A percentile compares a stretch with the other conserved stretches of the same genome.
Evolutionary conservation across 768 basidiomycete species (phyloP).

Genomic region (Favolaschia claudopus): DNA sequence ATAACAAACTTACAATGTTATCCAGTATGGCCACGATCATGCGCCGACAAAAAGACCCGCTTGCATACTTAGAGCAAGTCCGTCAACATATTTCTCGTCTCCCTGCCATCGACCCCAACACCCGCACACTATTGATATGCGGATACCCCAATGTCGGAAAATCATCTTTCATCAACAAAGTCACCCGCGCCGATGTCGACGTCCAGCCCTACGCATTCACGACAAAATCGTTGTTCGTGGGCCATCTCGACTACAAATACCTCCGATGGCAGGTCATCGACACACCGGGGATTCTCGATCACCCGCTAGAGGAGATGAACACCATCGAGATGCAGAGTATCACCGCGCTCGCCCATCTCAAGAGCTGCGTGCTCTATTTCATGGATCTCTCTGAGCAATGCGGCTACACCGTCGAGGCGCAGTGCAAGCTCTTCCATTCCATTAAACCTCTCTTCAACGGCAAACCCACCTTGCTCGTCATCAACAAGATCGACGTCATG

Average conservation of each 20-base stretch:
- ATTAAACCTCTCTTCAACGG: constrained; percentile 96
- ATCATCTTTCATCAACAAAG: constrained; percentile 99
- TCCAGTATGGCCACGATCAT: constrained; percentile 97
- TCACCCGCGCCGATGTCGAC: constrained; percentile 98
- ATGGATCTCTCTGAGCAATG: constrained; percentile 99
- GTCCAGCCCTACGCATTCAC: constrained; percentile 99
- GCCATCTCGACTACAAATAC: constrained; percentile 99
- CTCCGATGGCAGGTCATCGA: constrained; percentile 99
- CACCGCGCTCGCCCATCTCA: constrained; percentile 95
- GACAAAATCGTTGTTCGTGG: constrained; percentile 97
- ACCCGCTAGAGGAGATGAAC: constrained; percentile 99
- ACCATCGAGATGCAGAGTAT: constrained; percentile 99
- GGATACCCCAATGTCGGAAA: constrained; percentile 99
- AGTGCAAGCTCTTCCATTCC: constrained; percentile 99
- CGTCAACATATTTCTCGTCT: constrained; percentile 99
- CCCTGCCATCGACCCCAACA: constrained; percentile 97
- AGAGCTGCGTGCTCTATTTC: constrained; percentile 94
- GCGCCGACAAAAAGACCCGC: constrained; percentile 97
- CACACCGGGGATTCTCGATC: constrained; percentile 97
- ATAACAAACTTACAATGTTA: constrained; percentile 10
- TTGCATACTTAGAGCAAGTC: constrained; percentile 98
- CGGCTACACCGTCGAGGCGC: constrained; percentile 93
- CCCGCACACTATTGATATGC: constrained; percentile 95
- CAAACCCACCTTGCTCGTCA: constrained; percentile 93
- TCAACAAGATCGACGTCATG: constrained; percentile 97